phyloP scores from a whole-genome alignment of 371 early-diverging fungal genomes.

The Mucor plumbeus region DNA sequence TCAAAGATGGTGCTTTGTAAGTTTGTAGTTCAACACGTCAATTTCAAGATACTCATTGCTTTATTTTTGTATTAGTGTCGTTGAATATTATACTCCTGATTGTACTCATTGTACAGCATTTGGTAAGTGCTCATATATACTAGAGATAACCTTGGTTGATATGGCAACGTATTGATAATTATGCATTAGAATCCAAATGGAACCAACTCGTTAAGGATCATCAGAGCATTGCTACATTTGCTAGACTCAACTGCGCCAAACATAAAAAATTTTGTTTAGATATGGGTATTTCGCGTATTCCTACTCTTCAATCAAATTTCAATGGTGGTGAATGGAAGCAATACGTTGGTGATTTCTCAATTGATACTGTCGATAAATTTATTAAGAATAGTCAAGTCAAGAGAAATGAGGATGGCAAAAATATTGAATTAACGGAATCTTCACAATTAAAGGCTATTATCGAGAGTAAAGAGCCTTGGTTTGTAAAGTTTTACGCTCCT shows the following conservation, averaged over 20 bases:
- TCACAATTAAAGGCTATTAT: slow-evolving; percentile 13
- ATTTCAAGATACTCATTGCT: background rate
- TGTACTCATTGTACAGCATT: slow-evolving; percentile 36
- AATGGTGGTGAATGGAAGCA: slow-evolving; percentile 22
- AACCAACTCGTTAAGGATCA: slow-evolving; percentile 2
- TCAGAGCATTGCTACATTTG: slow-evolving; percentile 15
- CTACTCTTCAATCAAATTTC: slow-evolving; percentile 16
- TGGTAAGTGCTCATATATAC: slow-evolving; percentile 23
- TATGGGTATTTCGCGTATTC: slow-evolving; percentile 18
- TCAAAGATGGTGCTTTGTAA: slow-evolving; percentile 23
- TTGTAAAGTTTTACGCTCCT: slow-evolving; percentile 84
- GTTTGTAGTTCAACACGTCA: slow-evolving; percentile 5
- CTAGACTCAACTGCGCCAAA: slow-evolving; percentile 18
- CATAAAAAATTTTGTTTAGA: slow-evolving; percentile 19
- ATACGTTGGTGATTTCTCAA: slow-evolving; percentile 10
- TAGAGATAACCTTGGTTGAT: too few relatives aligned
- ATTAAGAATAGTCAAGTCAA: background rate
- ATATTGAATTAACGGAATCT: background rate
- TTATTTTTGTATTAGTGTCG: slow-evolving; percentile 28
- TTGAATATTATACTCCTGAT: slow-evolving; percentile 44
- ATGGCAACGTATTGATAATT: too few relatives aligned
- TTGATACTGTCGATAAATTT: slow-evolving; percentile 15
- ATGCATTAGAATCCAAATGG: slow-evolving; percentile 13
- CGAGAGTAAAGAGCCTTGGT: slow-evolving; percentile 56
- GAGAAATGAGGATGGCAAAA: slow-evolving; percentile 20